Evolutionary conservation across 495 filamentous ascomycete species (phyloP).

Genomic region (Penicillium dipodomyicola): DNA sequence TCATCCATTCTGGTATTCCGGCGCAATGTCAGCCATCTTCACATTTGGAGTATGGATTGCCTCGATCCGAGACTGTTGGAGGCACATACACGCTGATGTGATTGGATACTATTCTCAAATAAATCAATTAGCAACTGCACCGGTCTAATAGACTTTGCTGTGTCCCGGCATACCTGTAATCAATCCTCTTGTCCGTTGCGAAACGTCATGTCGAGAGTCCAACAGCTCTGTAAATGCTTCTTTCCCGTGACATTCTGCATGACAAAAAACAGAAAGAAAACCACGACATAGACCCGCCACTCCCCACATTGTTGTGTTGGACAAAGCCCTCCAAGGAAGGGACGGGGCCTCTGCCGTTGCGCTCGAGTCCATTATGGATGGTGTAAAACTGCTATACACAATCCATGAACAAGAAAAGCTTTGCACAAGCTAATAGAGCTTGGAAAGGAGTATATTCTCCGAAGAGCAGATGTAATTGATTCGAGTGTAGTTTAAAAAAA

Average conservation of each 20-base stretch:
- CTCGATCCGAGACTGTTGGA: constrained; percentile 22
- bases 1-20: constrained; percentile 73
- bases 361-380: constrained; percentile 39
- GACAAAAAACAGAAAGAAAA: constrained; percentile 43
- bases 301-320: constrained; percentile 44
- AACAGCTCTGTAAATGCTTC: constrained; percentile 72
- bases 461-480: neutral
- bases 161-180: constrained; percentile 66
- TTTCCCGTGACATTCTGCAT: constrained; percentile 64
- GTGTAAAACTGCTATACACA: constrained; percentile 11
- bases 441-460: neutral
- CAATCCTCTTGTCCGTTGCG: constrained; percentile 69
- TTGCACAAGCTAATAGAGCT: constrained; percentile 6
- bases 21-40: constrained; percentile 33
- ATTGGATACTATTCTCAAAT: constrained; percentile 69
- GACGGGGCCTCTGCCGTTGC: constrained; percentile 45
- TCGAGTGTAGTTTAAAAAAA: constrained; percentile 2
- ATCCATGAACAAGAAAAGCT: constrained; percentile 14
- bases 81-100: constrained; percentile 91
- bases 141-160: neutral
- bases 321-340: constrained; percentile 42
- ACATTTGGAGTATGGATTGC: constrained; percentile 3
- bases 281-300: constrained; percentile 47
- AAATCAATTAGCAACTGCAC: constrained; percentile 16
- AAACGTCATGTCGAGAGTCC: constrained; percentile 67